These are phyloP conservation scores for Populus trichocarpa DNA, from an alignment of 441 rosid genomes.

Conservation along the genomic window DNA sequence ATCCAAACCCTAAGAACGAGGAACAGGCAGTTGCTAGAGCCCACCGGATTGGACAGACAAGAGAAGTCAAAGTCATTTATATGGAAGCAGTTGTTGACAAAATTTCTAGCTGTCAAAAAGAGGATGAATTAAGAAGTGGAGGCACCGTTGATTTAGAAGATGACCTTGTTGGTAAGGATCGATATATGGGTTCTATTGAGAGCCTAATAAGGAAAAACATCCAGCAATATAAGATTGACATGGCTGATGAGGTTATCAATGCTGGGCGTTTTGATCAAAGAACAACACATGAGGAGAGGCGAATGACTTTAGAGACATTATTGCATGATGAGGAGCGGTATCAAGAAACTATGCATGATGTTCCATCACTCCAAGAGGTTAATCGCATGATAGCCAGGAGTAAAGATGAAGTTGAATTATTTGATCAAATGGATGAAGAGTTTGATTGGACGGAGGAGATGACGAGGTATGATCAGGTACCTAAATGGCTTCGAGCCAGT, in stretches of 20 bases:
- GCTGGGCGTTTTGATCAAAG: conserved; percentile 99
- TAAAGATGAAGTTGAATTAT: conserved; percentile 89
- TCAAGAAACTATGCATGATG: conserved; percentile 96
- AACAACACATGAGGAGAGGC: conserved; percentile 99
- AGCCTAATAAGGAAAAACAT: conserved; percentile 98
- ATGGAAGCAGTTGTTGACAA: conserved; percentile 99
- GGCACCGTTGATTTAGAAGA: conserved; percentile 87
- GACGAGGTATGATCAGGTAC: conserved; percentile 89
- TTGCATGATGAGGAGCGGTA: conserved; percentile 98
- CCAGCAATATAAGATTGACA: conserved; percentile 99
- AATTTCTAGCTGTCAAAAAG: conserved; percentile 88
- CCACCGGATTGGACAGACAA: conserved; percentile 96
- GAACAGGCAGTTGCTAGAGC: conserved; percentile 99
- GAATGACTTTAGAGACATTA: conserved; percentile 94
- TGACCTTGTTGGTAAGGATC: conserved; percentile 98
- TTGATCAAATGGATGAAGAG: conserved; percentile 99
- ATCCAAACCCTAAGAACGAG: conserved; percentile 99
- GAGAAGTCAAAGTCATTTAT: conserved; percentile 98
- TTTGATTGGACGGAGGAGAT: conserved; percentile 93
- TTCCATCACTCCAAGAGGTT: conserved; percentile 93
- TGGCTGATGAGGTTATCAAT: conserved; percentile 99
- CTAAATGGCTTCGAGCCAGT: conserved; percentile 95
- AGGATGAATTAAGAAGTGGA: conserved; percentile 90
- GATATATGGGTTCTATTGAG: conserved; percentile 98
- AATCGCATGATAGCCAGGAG: conserved; percentile 99